phyloP scores from a whole-genome alignment of 2,329 filamentous ascomycete species.

The Trichophyton verrucosum region DNA sequence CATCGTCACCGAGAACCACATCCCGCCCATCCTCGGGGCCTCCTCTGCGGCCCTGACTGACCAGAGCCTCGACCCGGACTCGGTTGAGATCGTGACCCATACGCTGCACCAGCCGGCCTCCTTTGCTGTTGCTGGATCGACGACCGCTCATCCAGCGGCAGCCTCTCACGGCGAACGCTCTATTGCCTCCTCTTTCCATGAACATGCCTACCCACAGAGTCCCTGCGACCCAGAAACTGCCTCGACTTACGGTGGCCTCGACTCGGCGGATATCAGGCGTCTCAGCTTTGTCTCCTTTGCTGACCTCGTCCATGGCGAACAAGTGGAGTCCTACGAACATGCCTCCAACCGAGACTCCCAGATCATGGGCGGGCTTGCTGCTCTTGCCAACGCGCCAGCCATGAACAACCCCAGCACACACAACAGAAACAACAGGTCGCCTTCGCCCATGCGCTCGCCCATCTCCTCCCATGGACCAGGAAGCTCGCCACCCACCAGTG shows the following conservation, averaged over 20 bases:
- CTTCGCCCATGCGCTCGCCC: conserved; percentile 10
- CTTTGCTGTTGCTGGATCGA: conserved; percentile 44
- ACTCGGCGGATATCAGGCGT: conserved; percentile 65
- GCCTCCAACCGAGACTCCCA: conserved; percentile 54
- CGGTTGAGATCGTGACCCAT: conserved; percentile 86
- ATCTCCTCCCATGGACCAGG: conserved; percentile 38
- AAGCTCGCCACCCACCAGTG: conserved; percentile 33
- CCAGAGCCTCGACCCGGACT: conserved; percentile 67
- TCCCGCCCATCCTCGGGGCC: conserved; percentile 80
- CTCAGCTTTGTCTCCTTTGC: conserved; percentile 95
- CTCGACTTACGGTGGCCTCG: conserved; percentile 65
- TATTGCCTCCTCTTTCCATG: conserved; percentile 27
- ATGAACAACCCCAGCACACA: conserved; percentile 10
- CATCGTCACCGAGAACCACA: conserved; percentile 87
- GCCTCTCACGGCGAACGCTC: conserved; percentile 24
- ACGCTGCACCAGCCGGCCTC: conserved; percentile 68
- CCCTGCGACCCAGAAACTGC: conserved; percentile 45
- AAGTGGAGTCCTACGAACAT: conserved; percentile 33
- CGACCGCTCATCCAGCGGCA: conserved; percentile 17
- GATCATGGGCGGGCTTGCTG: conserved; percentile 55
- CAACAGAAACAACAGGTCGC: conserved; percentile 36
- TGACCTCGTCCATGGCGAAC: conserved; percentile 71
- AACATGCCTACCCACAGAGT: conserved; percentile 46
- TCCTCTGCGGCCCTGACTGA: conserved; percentile 89
- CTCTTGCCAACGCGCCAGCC: conserved; percentile 9